phyloP scores from a whole-genome alignment of 371 early-diverging fungal species.

The Mortierella sp. region DNA sequence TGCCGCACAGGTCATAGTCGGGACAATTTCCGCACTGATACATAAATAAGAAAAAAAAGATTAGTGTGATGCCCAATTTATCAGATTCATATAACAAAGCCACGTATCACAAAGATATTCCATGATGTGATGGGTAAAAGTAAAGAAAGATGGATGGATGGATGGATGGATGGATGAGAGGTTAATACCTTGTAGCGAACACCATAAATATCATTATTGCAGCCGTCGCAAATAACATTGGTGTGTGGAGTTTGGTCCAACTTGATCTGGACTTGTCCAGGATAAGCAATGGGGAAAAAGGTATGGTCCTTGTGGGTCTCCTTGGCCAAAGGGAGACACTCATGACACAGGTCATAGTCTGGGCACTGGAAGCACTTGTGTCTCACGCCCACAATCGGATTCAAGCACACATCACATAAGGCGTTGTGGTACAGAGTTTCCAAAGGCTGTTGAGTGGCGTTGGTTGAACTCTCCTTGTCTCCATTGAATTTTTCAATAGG shows the following conservation, averaged over 20 bases:
- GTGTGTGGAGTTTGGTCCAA: slow-evolving; percentile 52
- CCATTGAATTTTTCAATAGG: slow-evolving; percentile 17
- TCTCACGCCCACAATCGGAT: slow-evolving; percentile 62
- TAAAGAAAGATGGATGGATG: too few relatives aligned
- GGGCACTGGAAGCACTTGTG: slow-evolving; percentile 65
- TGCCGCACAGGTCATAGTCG: slow-evolving; percentile 70
- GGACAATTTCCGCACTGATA: slow-evolving; percentile 70
- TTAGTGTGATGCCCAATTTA: too few relatives aligned
- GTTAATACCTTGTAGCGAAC: slow-evolving; percentile 69
- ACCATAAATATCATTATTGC: slow-evolving; percentile 60
- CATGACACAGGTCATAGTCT: slow-evolving; percentile 68
- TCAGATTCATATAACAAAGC: neutral
- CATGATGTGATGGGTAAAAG: too few relatives aligned
- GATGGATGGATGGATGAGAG: too few relatives aligned
- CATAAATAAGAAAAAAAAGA: neutral
- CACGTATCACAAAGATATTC: neutral
- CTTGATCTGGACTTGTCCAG: slow-evolving; percentile 55
- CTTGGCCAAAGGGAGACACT: slow-evolving; percentile 59
- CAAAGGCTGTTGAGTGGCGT: neutral
- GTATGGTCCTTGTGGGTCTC: slow-evolving; percentile 60
- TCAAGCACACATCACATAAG: slow-evolving; percentile 65
- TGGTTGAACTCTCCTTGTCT: neutral
- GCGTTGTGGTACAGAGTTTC: slow-evolving; percentile 40
- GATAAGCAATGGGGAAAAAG: slow-evolving; percentile 55
- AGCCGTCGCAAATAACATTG: slow-evolving; percentile 65